Base-by-base conservation (phyloP, 2,329 filamentous ascomycete species). In the Xylariaceae sp. region DNA sequence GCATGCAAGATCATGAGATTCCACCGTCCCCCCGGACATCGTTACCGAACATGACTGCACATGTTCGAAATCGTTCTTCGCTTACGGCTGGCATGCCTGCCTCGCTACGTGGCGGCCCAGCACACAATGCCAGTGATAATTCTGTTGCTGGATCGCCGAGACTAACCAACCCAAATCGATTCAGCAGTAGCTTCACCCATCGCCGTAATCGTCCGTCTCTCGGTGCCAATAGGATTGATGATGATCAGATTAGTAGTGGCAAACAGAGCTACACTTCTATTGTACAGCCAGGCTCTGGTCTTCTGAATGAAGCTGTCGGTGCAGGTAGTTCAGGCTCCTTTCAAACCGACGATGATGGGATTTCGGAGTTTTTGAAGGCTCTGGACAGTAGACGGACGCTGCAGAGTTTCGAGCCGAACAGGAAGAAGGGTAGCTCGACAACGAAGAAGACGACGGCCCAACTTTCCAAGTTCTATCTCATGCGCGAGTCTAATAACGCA, bases 121-220 rank as follows among this genome's bases (percentile, higher is more conserved):
- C 84, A 5, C 77, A 82, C 11, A 81, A 82, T 13, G 81, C 82
- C 0, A 78, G 85, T 59, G 81, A 88, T 8, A 85, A 84, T 42
- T 86, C 90, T 6, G 77, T 84, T 57, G 86, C 88, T 4, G 85
- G 88, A 57, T 96, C 92, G 6, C 92, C 93, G 2, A 89, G 88
- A 62, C 90, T 90, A 4, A 81, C 85, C 7, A 85, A 88, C 0
- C 86, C 89, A n/a, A 87, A 86, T 61, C 86, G 90, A 51, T 97
- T 95, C 72, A 96, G 91, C 73, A 97, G 93, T 73, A 96, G 92
- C 70, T 99, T 99, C 69, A 89, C 88, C 5, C 91, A 96, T 71
- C 85, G 94, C 51, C 85, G 90, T 57, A 88, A 84, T 34, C 85
- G 92, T 50, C 84, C 87, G 23, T 95, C 92, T 0, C 88, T 88